Percentiles rank a stretch among this genome's conserved stretches.
Evolutionary conservation across 208 protist species (phyloP).

Genomic region (Acanthamoeba culbertsoni): DNA sequence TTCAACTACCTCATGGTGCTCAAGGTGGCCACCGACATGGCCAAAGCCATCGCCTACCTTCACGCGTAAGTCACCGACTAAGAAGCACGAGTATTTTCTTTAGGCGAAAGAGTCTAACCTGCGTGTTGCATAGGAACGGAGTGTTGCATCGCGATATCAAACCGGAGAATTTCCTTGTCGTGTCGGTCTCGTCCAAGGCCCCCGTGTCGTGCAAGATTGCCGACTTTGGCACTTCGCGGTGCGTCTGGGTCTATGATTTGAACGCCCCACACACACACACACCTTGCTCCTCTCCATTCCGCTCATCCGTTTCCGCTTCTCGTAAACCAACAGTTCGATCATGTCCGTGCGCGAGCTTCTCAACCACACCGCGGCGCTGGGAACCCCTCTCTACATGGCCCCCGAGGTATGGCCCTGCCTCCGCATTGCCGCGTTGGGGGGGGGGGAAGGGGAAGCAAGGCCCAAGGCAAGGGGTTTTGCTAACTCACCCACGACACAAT

Average conservation of each 20-base stretch:
- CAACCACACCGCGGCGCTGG: conserved; percentile 2
- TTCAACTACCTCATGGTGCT: conserved; percentile 47
- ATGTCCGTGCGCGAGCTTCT: conserved; percentile 7
- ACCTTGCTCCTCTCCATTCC: background rate
- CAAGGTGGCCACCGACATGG: conserved; percentile 52
- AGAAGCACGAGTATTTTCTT: background rate
- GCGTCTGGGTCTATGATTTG: background rate
- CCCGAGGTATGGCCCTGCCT: background rate
- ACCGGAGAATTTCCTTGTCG: conserved; percentile 28
- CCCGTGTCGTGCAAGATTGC: conserved; percentile 13
- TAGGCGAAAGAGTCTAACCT: background rate
- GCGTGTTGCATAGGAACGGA: background rate
- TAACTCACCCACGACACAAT: background rate
- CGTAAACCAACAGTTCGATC: background rate
- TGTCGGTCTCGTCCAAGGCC: background rate
- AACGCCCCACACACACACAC: background rate
- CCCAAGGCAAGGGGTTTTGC: background rate
- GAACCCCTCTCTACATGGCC: background rate
- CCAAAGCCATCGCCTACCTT: conserved; percentile 23
- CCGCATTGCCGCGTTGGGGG: too few species aligned
- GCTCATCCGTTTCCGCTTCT: background rate
- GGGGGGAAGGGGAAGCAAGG: too few species aligned
- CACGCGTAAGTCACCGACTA: background rate
- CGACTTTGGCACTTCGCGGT: conserved; percentile 47
- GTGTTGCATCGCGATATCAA: conserved; percentile 44